Percentiles rank a stretch among this genome's conserved stretches.
These are phyloP conservation scores for Croton laevigatus DNA, from an alignment of 441 rosid species.

Conservation along the genomic window DNA sequence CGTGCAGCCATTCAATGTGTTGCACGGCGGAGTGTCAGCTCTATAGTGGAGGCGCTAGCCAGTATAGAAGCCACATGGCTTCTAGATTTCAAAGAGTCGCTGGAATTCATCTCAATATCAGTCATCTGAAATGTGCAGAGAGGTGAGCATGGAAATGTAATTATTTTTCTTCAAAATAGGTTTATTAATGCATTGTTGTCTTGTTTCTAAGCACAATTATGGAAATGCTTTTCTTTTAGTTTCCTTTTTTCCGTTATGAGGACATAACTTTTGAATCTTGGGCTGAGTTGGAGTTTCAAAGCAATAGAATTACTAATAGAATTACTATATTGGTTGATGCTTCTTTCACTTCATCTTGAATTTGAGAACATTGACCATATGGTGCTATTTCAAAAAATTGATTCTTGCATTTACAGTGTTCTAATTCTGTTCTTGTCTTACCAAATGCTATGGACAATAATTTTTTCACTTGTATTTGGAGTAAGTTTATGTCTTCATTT, in stretches of 20 bases:
- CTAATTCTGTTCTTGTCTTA: background rate
- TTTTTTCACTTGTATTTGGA: background rate
- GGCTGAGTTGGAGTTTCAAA: background rate
- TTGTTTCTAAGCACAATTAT: background rate
- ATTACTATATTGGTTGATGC: background rate
- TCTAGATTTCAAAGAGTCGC: no score
- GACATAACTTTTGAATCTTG: background rate
- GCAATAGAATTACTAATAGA: background rate
- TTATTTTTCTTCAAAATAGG: background rate
- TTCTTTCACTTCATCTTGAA: background rate
- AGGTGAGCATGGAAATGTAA: constrained; percentile 42
- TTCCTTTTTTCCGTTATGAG: no score
- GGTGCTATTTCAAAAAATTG: background rate
- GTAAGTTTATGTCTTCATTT: no score
- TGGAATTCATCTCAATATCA: no score
- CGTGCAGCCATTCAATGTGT: no score
- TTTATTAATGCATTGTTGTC: background rate
- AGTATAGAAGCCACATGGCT: no score
- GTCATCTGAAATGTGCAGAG: no score
- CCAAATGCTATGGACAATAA: background rate
- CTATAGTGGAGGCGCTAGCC: no score
- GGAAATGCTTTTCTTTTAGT: no score
- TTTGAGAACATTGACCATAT: background rate
- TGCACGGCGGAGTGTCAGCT: no score
- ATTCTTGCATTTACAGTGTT: background rate